A percentile compares a stretch with the other conserved stretches of the same genome.
These are phyloP conservation scores for Ceratobasidium sp. DNA, from an alignment of 1,284 basidiomycete species.

Conservation along the genomic window DNA sequence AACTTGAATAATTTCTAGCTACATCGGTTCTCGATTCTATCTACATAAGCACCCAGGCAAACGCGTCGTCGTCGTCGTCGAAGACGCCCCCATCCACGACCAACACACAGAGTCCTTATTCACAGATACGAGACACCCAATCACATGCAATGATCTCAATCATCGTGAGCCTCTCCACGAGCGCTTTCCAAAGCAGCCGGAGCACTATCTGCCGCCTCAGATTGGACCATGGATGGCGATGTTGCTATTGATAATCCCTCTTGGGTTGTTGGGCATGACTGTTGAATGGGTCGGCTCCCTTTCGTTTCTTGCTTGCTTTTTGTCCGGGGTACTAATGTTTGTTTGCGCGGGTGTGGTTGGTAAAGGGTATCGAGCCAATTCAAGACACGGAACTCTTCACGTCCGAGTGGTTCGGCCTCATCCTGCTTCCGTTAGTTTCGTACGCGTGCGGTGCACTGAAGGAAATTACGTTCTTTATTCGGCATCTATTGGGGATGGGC, in stretches of 20 bases:
- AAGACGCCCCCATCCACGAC: constrained; percentile 18
- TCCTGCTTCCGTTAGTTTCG: constrained; percentile 76
- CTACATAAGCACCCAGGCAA: constrained; percentile 76
- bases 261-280: constrained; percentile 72
- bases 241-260: constrained; percentile 64
- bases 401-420: constrained; percentile 71
- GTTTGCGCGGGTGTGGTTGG: constrained; percentile 56
- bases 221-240: constrained; percentile 73
- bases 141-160: constrained; percentile 42
- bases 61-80: constrained; percentile 59
- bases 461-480: constrained; percentile 67
- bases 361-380: constrained; percentile 72
- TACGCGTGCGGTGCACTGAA: constrained; percentile 76
- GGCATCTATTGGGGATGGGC: constrained; percentile 51
- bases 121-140: not conserved
- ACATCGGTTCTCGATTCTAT: constrained; percentile 73
- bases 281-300: constrained; percentile 66
- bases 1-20: constrained; percentile 58
- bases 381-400: constrained; percentile 56
- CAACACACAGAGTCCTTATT: no score
- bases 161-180: constrained; percentile 61
- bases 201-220: constrained; percentile 58
- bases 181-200: constrained; percentile 53
- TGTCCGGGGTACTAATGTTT: not conserved
- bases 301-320: no score